A percentile compares a stretch with the other conserved stretches of the same genome.
Evolutionary conservation across 1,284 basidiomycete genomes (phyloP).

Genomic region (Heterobasidion parviporum): DNA sequence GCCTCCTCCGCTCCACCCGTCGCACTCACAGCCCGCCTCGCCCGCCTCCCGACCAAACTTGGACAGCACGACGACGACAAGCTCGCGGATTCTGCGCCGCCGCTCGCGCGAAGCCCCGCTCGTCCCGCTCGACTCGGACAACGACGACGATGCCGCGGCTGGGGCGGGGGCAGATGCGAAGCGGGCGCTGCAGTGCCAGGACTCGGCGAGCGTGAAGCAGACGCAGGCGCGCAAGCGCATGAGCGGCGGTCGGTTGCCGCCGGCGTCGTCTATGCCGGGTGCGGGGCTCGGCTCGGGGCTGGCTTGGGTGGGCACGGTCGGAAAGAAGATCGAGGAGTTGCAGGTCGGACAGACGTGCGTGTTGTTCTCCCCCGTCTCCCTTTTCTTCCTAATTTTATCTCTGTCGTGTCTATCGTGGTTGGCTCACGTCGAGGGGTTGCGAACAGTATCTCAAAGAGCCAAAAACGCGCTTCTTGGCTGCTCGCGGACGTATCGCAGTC

Average conservation of each 20-base stretch:
- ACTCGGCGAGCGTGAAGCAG: conserved; percentile 2
- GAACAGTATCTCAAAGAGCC: conserved; percentile 47
- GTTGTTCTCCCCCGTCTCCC: background rate
- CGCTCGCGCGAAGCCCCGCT: conserved; percentile 19
- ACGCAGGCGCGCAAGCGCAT: conserved; percentile 9
- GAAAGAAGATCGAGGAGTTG: conserved; percentile 54
- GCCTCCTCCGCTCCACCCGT: background rate
- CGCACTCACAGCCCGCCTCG: background rate
- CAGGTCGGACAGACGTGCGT: conserved; percentile 47
- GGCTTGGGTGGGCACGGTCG: conserved; percentile 25
- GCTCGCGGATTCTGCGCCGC: conserved; percentile 18
- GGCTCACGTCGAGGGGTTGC: background rate
- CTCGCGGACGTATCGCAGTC: conserved; percentile 57
- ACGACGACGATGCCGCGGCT: conserved; percentile 6
- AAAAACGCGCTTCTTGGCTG: conserved; percentile 59
- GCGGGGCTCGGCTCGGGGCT: conserved; percentile 11
- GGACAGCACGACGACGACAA: too few species aligned
- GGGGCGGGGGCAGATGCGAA: background rate
- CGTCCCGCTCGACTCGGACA: background rate
- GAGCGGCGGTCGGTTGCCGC: conserved; percentile 14
- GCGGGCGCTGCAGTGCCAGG: conserved; percentile 3
- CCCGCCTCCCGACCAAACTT: background rate
- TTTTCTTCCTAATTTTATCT: background rate
- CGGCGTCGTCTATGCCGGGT: conserved; percentile 23
- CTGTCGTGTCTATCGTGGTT: background rate